Evolutionary conservation across 495 filamentous ascomycete species (phyloP), one percentile per base, ranked within the genome.

Genomic region (Parathielavia hyrcaniae): DNA sequence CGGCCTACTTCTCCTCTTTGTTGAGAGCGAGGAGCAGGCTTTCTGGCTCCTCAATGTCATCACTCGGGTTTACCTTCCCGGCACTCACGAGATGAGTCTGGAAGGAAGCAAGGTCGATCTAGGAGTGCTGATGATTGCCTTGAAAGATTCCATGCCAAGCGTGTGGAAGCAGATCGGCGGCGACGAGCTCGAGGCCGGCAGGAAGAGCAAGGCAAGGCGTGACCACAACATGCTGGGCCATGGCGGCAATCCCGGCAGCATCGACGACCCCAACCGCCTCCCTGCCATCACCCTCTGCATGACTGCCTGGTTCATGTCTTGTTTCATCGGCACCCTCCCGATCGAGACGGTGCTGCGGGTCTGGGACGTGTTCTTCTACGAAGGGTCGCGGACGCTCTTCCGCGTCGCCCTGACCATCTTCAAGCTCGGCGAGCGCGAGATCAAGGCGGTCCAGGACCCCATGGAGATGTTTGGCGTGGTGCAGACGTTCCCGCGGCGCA

Each of bases 291-390:
- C 90, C 10, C 80, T 98, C 2, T 92, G 91, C 59, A 86, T 91
- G 65, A 96, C 91, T 1, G 86, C 90, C n/a, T 98, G 93, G 93
- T 95, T 98, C 70, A 98, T 98, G 93, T 90, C 86, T 16, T 85
- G 91, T 45, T 97, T 93, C 71, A 92, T 97, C 69, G 90, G 91
- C 38, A 95, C 86, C 1, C 71, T 98, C 30, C 93, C 93, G 17
- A 88, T 95, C 61, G 93, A 98, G 68, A 86, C 87, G 40, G 89
- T 88, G 0, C 77, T 97, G 14, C 86, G 93, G 19, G 90, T 98
- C 7, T 98, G 93, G 93, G 93, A 98, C 62, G 80, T 86, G 6
- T 89, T 97, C 68, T 97, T 96, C 75, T 96, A 91, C 70, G 93
- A 98, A 71, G 93, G 93, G 23, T 89, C 86, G 41, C 91, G 91